A percentile compares a stretch with the other conserved stretches of the same genome.
Evolutionary conservation across 2,329 filamentous ascomycete species (phyloP).

Genomic region (Xylaria polymorpha): DNA sequence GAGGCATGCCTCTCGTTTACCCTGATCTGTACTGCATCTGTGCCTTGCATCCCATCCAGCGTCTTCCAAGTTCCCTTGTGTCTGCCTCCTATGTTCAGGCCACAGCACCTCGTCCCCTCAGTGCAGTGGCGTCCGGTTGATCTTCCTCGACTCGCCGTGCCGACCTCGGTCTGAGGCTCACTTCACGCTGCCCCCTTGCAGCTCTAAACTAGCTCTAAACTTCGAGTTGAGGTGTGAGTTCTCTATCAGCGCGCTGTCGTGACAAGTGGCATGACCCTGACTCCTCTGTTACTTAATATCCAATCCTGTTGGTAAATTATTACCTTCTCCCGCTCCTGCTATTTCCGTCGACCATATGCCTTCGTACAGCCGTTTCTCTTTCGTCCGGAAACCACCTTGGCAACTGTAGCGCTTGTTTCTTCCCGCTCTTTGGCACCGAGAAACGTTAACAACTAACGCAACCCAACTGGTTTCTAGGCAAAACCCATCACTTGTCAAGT

Average conservation of each 20-base stretch:
- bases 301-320: background rate
- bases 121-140: conserved; percentile 13
- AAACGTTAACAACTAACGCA: background rate
- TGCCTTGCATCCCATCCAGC: background rate
- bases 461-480: conserved; percentile 30
- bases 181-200: background rate
- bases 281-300: background rate
- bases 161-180: background rate
- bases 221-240: conserved; percentile 6
- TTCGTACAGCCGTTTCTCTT: conserved; percentile 1
- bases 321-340: background rate
- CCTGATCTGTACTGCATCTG: conserved; percentile 9
- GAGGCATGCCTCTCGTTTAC: conserved; percentile 2
- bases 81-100: conserved; percentile 14
- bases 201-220: background rate
- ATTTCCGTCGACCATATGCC: background rate
- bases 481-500: conserved; percentile 18
- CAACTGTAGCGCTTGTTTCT: background rate
- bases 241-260: conserved; percentile 4
- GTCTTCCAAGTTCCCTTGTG: background rate
- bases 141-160: conserved; percentile 13
- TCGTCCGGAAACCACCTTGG: background rate
- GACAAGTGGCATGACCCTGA: conserved; percentile 16
- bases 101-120: background rate
- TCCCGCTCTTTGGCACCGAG: background rate